These are phyloP conservation scores for Arthrobotrys sphaeroides DNA, from an alignment of 2,329 filamentous ascomycete species.

Conservation along the genomic window DNA sequence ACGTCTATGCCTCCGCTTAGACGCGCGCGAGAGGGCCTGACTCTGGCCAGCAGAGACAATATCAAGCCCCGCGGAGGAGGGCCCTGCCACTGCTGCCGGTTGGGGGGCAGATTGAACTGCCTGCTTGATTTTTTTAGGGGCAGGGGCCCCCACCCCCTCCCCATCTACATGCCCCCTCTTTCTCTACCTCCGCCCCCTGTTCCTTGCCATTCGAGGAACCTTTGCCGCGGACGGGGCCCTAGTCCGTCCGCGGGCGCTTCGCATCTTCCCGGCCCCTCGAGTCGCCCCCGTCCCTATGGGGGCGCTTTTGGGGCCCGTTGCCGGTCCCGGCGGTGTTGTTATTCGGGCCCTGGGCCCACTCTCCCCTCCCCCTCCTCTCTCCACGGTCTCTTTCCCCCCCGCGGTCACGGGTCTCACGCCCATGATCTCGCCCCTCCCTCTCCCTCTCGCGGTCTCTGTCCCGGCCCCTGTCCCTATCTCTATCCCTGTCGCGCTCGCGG, in stretches of 20 bases:
- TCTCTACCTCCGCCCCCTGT: constrained; percentile 6
- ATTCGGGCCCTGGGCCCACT: constrained; percentile 15
- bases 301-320: constrained; percentile 39
- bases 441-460: constrained; percentile 33
- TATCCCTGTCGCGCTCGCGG: not conserved
- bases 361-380: not conserved
- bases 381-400: constrained; percentile 12
- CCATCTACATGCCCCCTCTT: not conserved
- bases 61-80: not conserved
- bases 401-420: constrained; percentile 7
- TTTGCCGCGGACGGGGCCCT: constrained; percentile 19
- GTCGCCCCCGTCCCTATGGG: constrained; percentile 46
- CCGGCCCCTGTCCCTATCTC: constrained; percentile 1
- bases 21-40: not conserved
- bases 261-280: constrained; percentile 45
- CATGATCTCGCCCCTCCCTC: constrained; percentile 4
- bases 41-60: not conserved
- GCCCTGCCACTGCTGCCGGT: not conserved
- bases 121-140: not conserved
- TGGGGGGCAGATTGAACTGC: not conserved
- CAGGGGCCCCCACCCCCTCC: not conserved
- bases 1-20: constrained; percentile 5
- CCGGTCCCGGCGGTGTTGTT: constrained; percentile 7
- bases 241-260: constrained; percentile 48
- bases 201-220: constrained; percentile 19